Evolutionary conservation across 306 rosid species (phyloP).

Genomic region (Pterocarpus santalinus): DNA sequence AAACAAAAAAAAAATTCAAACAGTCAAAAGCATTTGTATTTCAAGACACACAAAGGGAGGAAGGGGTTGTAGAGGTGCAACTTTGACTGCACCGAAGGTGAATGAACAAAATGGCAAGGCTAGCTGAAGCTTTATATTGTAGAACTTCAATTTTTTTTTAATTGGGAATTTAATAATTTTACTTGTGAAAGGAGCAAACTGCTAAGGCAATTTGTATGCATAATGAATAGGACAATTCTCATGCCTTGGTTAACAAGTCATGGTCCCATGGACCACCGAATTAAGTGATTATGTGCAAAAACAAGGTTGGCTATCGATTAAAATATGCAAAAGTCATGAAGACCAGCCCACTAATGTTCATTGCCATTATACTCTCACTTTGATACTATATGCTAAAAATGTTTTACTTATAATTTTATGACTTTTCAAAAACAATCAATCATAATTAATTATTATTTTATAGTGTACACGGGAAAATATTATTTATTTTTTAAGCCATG

Average conservation of each 20-base stretch:
- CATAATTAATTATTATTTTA: background rate
- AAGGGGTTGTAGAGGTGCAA: background rate
- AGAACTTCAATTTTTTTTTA: background rate
- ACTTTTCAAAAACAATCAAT: background rate
- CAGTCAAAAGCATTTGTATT: too few relatives aligned
- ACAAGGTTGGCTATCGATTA: background rate
- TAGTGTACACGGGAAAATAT: background rate
- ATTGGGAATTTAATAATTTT: background rate
- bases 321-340: background rate
- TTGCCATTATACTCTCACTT: too few relatives aligned
- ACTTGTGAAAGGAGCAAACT: background rate
- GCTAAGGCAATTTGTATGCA: background rate
- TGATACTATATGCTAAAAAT: background rate
- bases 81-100: background rate
- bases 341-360: too few relatives aligned
- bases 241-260: conserved; percentile 44
- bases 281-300: background rate
- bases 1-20: too few relatives aligned
- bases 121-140: conserved; percentile 41
- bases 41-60: background rate
- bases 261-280: background rate
- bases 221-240: background rate
- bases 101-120: conserved; percentile 12
- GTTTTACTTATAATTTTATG: background rate
- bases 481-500: background rate